Evolutionary conservation across 1,284 basidiomycete species (phyloP), one percentile per base, ranked within the genome.

Genomic region (Anthracocystis walkeri): DNA sequence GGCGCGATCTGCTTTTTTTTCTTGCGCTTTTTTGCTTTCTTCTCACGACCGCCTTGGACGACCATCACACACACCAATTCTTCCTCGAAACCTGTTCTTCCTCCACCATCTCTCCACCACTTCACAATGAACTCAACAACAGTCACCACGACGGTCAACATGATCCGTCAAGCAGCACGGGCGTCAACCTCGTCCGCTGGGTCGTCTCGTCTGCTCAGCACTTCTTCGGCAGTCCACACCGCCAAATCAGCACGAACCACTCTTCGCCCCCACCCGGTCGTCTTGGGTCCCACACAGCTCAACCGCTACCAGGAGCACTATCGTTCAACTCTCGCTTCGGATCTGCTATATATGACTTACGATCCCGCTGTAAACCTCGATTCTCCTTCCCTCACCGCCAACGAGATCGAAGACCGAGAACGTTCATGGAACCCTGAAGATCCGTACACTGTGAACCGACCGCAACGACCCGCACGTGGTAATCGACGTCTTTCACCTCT

Each of bases 261-360:
- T 4, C 61, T 82, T 7, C 78, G 81, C 3, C 54, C 54, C n/a
- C 58, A 66, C 23, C 74, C 79, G 8, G 56, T 83, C 23, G 65
- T 75, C 23, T 44, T 89, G 25, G 88, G 88, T 4, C 86, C 86
- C 10, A 92, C 92, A 49, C 91, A 92, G 52, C 88, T 90, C 66
- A 92, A 89, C 79, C 90, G 95, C 51, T 89, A 95, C 64, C 88
- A 89, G 66, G 91, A 94, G 75, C 93, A 97, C 87, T 98, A 97
- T 87, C 86, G 92, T 84, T 87, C 88, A 57, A 92, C 94, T 10
- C 89, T 99, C 64, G 89, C 91, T 23, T 91, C 94, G 80, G 90
- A 97, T 87, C 87, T 97, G 77, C 90, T 99, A 88, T 99, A 99
- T 89, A 92, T 98, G 90, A 93, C 92, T 54, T 97, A 97, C 88